These are phyloP conservation scores for Cryphonectria carpinicola DNA, from an alignment of 2,329 filamentous ascomycete species.

Conservation along the genomic window DNA sequence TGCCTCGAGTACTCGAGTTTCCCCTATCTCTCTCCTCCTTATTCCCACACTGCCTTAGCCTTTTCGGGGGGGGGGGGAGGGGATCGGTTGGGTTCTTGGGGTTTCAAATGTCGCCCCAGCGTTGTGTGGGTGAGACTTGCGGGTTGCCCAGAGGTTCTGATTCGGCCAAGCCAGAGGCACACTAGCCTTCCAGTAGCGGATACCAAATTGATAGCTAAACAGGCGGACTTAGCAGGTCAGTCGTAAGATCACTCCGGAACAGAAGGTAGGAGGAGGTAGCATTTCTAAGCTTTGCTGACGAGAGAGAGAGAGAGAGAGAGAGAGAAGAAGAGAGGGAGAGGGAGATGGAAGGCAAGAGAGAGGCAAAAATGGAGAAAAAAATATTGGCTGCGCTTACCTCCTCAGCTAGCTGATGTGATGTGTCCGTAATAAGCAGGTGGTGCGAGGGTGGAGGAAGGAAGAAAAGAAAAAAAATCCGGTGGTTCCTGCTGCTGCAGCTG, in stretches of 20 bases:
- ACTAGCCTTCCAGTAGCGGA: conserved; percentile 22
- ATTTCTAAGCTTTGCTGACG: background rate
- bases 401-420: conserved; percentile 12
- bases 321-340: no score
- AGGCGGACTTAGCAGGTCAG: conserved; percentile 8
- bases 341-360: background rate
- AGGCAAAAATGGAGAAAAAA: background rate
- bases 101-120: conserved; percentile 24
- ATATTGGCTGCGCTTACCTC: conserved; percentile 16
- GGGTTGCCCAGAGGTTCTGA: conserved; percentile 22
- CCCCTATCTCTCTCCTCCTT: conserved; percentile 17
- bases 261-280: background rate
- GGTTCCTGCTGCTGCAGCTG: background rate
- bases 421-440: conserved; percentile 17
- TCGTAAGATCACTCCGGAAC: background rate
- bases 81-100: conserved; percentile 14
- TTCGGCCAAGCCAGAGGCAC: conserved; percentile 24
- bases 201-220: conserved; percentile 2
- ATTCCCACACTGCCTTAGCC: conserved; percentile 15
- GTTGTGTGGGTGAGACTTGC: conserved; percentile 26
- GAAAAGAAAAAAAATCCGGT: background rate
- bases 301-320: background rate
- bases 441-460: background rate
- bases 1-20: conserved; percentile 24
- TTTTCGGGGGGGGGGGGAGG: conserved; percentile 6